These are phyloP conservation scores for Pulveroboletus sp. DNA, from an alignment of 768 basidiomycete genomes.

Conservation along the genomic window DNA sequence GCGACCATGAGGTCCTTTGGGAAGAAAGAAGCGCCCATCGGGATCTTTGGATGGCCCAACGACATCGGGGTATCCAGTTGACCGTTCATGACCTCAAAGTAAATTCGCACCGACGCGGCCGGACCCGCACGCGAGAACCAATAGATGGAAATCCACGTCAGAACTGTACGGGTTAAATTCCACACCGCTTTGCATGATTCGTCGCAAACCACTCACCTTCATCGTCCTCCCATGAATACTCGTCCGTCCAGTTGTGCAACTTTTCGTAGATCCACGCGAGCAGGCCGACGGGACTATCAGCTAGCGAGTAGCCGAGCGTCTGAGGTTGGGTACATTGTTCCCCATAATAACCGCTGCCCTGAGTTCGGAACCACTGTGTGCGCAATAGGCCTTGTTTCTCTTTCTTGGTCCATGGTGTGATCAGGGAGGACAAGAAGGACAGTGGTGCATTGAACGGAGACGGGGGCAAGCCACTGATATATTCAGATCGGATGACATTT, in stretches of 20 bases:
- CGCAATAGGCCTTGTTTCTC: constrained; percentile 27
- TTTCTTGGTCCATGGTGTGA: constrained; percentile 25
- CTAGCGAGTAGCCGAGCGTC: constrained; percentile 49
- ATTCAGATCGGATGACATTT: background rate
- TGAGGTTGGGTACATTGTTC: constrained; percentile 45
- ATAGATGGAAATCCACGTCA: constrained; percentile 59
- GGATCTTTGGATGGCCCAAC: constrained; percentile 26
- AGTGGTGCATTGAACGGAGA: constrained; percentile 24
- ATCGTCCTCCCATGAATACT: constrained; percentile 55
- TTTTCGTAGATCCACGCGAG: constrained; percentile 56
- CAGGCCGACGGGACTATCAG: constrained; percentile 55
- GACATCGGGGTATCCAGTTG: background rate
- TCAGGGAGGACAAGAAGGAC: constrained; percentile 23
- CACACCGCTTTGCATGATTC: background rate
- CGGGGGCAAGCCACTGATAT: constrained; percentile 24
- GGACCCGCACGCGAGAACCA: constrained; percentile 59
- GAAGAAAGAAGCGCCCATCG: constrained; percentile 49
- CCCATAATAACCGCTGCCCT: constrained; percentile 30
- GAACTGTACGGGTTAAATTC: constrained; percentile 37
- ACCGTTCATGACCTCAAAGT: constrained; percentile 41
- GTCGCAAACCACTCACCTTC: constrained; percentile 35
- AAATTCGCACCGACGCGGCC: constrained; percentile 53
- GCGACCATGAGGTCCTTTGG: constrained; percentile 42
- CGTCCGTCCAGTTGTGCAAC: constrained; percentile 45
- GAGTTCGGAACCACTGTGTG: constrained; percentile 13